Base-by-base conservation (phyloP, 2,329 filamentous ascomycete genomes). In the Fusarium oligoseptatum region DNA sequence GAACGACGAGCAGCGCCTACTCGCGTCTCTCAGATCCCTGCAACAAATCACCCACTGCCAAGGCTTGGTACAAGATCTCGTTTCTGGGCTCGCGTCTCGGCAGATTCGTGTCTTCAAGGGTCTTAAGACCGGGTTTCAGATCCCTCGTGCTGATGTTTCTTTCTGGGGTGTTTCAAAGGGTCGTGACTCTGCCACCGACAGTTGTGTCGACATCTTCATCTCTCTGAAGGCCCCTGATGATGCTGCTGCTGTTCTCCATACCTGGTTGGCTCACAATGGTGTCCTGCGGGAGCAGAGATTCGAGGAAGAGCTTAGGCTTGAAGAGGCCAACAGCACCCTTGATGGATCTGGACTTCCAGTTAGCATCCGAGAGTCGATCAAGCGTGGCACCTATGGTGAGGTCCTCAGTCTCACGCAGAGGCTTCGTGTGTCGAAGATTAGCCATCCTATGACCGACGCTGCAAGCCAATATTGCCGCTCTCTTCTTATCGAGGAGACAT, bases 31-130 rank as follows among this genome's bases (percentile, higher is more conserved):
- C 9, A 45, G 48, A 29, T 39, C 43, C 10, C 29, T 72, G 36
- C 48, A 32, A 56, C 8, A 20, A 34, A 45, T 24, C 7, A 41
- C 50, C 4, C 15, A n/a, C 56, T 60, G 56, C 48, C 48, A 52
- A 52, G 48, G 27, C 48, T 52, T 52, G 48, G 48, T 52, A 32
- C 20, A 39, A 20, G 32, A 12, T 45, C 60, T 27, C 58, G 36
- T 22, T 27, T 32, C 24, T 32, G 48, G 48, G 24, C 48, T 52
- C 29, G 48, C 27, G 27, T 52, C 48, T 52, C 48, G 48, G 48
- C 57, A 71, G 6, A 37, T 71, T n/a, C 69, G 69, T 5, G 45
- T 71, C 17, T 69, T 63, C 69, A 71, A 71, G 37, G 66, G 69
- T 43, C 68, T 71, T 34, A 67, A 71, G 32, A 71, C 69, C 9